Base-by-base conservation (phyloP, 441 rosid species). In the Populus tomentosa region DNA sequence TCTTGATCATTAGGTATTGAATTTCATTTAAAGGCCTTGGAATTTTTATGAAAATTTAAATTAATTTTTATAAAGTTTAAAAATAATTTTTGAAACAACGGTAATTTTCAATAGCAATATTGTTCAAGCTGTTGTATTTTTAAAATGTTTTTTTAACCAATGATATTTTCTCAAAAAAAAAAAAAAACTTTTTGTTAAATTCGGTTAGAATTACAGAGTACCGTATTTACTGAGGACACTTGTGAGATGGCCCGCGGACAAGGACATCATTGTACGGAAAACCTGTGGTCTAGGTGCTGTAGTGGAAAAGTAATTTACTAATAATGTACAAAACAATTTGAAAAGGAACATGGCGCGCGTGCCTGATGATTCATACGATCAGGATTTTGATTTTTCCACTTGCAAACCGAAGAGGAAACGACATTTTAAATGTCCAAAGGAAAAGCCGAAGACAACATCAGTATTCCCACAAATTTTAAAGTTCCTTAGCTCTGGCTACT, bases 371-470 rank as follows among this genome's bases (percentile, higher is more conserved):
- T 70, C 35, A 70, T 24, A 14, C 7, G 63, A 71, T 46, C 20
- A 26, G 4, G 64, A 4, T 50, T 14, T 16, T 50, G 56, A 50
- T 14, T 16, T 30, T 53, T 26, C 18, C 28, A 35, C 21, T 46
- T 69, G 74, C 74, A 50, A 50, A 28, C 74, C 74, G 30, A 53
- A 71, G 42, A 18, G 74, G 74, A 50, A 50, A 50, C 56, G 18
- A 50, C 56, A 14, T 14, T 50, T 50, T 50, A 50, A 50, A 50
- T 1, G 20, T 50, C 56, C 56, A 14, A 16, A 16, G 56, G n/a
- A 50, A 50, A 50, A 50, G 56, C 56, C 56, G 5, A 5, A 16
- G 56, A 4, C 56, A 46, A 46, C 56, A 14, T 5, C 7, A 50
- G 56, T 50, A 14, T 16, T 64, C n/a, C n/a, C 59, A 18, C 65